A percentile compares a stretch with the other conserved stretches of the same genome.
These are phyloP conservation scores for Penicillium atrosanguineum DNA, from an alignment of 495 filamentous ascomycete genomes.

Conservation along the genomic window DNA sequence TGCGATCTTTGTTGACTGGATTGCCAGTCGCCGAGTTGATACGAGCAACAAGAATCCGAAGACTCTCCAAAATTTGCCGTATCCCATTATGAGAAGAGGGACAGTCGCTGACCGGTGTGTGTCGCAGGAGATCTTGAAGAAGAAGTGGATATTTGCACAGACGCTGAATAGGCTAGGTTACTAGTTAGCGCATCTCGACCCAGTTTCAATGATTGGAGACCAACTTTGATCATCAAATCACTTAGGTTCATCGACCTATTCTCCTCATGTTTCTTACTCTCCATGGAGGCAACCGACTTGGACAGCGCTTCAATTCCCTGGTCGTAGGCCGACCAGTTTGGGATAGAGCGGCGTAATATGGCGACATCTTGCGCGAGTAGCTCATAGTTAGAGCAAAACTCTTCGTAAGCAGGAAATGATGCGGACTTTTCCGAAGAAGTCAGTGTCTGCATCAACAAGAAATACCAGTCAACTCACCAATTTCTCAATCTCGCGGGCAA, in stretches of 20 bases:
- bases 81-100: constrained; percentile 76
- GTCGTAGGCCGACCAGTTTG: constrained; percentile 78
- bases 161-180: constrained; percentile 79
- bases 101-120: constrained; percentile 81
- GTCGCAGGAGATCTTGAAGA: constrained; percentile 74
- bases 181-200: constrained; percentile 11
- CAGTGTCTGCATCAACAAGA: background rate
- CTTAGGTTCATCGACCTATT: constrained; percentile 75
- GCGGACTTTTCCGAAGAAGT: constrained; percentile 54
- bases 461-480: constrained; percentile 50
- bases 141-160: constrained; percentile 91
- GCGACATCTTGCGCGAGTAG: constrained; percentile 73
- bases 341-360: constrained; percentile 63
- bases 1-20: constrained; percentile 39
- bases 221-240: constrained; percentile 91
- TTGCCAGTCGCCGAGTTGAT: constrained; percentile 72
- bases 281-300: constrained; percentile 68
- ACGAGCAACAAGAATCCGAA: constrained; percentile 67
- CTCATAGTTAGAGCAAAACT: constrained; percentile 85
- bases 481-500: constrained; percentile 74
- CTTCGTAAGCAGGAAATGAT: constrained; percentile 81
- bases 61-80: constrained; percentile 65
- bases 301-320: constrained; percentile 85
- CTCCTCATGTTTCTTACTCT: constrained; percentile 58
- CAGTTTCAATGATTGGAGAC: background rate